Conservation (phyloP, 2,329 filamentous ascomycete species). For the Zymoseptoria brevis region DNA sequence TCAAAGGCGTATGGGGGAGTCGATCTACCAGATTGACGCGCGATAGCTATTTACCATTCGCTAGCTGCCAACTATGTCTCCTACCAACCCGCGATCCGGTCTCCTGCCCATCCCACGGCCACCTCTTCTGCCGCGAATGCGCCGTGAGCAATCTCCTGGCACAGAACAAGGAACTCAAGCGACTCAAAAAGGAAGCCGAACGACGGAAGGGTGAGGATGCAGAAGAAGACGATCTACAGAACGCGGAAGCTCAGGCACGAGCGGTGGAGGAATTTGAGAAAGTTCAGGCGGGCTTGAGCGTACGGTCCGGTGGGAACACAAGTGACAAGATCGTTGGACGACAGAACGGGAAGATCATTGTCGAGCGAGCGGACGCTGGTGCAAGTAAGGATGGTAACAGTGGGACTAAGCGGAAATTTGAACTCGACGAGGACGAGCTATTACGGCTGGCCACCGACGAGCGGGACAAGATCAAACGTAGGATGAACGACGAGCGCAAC, state of each 20-base stretch:
- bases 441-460: conserved; percentile 62
- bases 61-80: conserved; percentile 80
- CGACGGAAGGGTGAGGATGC: conserved; percentile 56
- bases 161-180: conserved; percentile 85
- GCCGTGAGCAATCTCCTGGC: conserved; percentile 83
- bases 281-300: conserved; percentile 59
- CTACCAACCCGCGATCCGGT: conserved; percentile 74
- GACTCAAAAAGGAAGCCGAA: conserved; percentile 56
- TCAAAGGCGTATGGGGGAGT: conserved; percentile 73
- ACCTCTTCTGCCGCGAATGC: conserved; percentile 93
- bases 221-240: conserved; percentile 52
- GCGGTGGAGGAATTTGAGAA: conserved; percentile 77
- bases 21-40: conserved; percentile 76
- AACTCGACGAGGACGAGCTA: conserved; percentile 70
- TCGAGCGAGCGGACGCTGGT: conserved; percentile 23
- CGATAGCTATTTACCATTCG: conserved; percentile 88
- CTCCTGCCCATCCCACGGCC: conserved; percentile 66
- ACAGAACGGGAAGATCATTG: conserved; percentile 27
- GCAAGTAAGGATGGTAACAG: conserved; percentile 28
- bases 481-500: conserved; percentile 55
- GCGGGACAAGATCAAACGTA: conserved; percentile 58
- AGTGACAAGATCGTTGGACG: conserved; percentile 39
- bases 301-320: conserved; percentile 34
- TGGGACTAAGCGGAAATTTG: conserved; percentile 65
- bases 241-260: conserved; percentile 61